phyloP scores from a whole-genome alignment of 2,329 filamentous ascomycete genomes.

The Fusarium palustre region DNA sequence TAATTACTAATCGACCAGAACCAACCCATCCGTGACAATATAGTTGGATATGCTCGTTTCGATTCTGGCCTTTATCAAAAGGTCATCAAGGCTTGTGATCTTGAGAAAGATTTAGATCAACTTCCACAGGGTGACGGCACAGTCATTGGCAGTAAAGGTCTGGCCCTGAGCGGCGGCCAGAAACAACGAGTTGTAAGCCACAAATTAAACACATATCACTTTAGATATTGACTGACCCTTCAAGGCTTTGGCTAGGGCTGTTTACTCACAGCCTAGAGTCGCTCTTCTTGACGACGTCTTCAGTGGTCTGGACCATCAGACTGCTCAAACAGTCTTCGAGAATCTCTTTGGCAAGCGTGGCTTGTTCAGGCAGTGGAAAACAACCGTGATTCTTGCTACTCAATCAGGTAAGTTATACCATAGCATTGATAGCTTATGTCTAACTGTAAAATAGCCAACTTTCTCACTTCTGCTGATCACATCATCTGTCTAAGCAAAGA shows the following conservation, averaged over 20 bases:
- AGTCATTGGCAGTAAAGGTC: constrained; percentile 58
- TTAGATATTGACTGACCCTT: not conserved
- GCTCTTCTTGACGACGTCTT: constrained; percentile 56
- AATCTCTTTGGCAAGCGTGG: constrained; percentile 47
- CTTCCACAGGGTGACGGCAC: constrained; percentile 55
- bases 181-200: constrained; percentile 55
- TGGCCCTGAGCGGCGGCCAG: constrained; percentile 61
- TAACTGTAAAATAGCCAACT: constrained; percentile 45
- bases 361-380: constrained; percentile 45
- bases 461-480: constrained; percentile 45
- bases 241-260: constrained; percentile 54
- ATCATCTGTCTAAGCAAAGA: constrained; percentile 38
- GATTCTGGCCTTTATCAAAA: constrained; percentile 44
- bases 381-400: constrained; percentile 55
- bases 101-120: constrained; percentile 50
- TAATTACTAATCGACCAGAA: constrained; percentile 41
- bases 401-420: constrained; percentile 43
- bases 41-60: constrained; percentile 48
- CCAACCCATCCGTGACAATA: constrained; percentile 52
- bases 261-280: constrained; percentile 51
- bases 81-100: constrained; percentile 48
- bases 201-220: not conserved
- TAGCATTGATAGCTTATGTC: not conserved
- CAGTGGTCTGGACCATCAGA: constrained; percentile 54
- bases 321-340: constrained; percentile 49